Percentiles rank a stretch among this genome's conserved stretches.
These are phyloP conservation scores for Capsicum chinense DNA, from an alignment of 257 asterid genomes.

Conservation along the genomic window DNA sequence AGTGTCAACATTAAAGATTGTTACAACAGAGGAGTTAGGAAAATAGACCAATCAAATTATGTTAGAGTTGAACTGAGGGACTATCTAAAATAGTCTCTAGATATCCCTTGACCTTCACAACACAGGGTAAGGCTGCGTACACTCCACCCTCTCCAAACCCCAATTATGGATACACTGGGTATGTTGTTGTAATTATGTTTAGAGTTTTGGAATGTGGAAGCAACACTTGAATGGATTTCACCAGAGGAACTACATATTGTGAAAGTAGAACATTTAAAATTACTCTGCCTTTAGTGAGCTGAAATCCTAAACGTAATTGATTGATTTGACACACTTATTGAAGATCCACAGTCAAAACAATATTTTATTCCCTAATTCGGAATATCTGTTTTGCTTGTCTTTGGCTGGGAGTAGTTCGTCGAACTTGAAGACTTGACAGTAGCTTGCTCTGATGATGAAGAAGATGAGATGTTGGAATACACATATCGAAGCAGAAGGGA, in stretches of 20 bases:
- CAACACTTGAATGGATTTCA: not conserved
- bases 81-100: too few relatives aligned
- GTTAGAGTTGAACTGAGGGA: too few relatives aligned
- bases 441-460: not conserved
- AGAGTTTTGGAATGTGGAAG: not conserved
- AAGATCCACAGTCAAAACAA: not conserved
- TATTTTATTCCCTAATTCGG: not conserved
- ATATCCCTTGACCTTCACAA: too few relatives aligned
- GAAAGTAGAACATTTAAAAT: not conserved
- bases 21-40: not conserved
- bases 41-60: slow-evolving; percentile 20
- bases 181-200: not conserved
- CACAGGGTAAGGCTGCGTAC: too few relatives aligned
- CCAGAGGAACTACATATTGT: not conserved
- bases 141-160: too few relatives aligned
- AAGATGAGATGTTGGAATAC: not conserved
- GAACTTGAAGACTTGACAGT: not conserved
- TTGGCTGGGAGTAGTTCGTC: not conserved
- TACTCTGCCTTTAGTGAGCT: too few relatives aligned
- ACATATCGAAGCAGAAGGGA: too few relatives aligned
- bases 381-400: not conserved
- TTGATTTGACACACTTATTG: not conserved
- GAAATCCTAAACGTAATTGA: not conserved
- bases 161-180: too few relatives aligned
- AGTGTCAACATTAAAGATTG: not conserved